Evolutionary conservation across 78 protist species (phyloP).

Genomic region (Dictyostelium purpureum): DNA sequence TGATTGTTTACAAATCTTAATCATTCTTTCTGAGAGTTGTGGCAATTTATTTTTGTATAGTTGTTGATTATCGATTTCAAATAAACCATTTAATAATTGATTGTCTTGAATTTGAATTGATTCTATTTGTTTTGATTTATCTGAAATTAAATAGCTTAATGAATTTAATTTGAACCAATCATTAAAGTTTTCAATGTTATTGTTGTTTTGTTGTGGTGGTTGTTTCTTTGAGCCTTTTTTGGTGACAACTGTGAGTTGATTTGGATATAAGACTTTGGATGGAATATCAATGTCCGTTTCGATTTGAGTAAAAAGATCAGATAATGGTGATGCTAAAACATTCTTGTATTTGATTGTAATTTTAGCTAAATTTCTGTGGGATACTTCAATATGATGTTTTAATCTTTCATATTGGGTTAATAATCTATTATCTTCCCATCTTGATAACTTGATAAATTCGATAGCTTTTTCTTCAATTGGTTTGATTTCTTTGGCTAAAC

Average conservation of each 20-base stretch:
- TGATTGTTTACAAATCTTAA: constrained; percentile 6
- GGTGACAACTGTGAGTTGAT: not conserved
- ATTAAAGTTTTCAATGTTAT: not conserved
- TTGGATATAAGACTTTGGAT: not conserved
- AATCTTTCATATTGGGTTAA: constrained; percentile 76
- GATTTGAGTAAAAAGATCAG: constrained; percentile 27
- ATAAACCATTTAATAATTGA: not conserved
- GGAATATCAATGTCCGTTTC: constrained; percentile 51
- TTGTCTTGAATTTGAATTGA: not conserved
- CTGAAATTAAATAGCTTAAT: not conserved
- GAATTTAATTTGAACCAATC: not conserved
- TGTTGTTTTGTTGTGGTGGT: not conserved
- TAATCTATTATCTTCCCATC: constrained; percentile 81
- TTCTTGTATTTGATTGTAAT: constrained; percentile 57
- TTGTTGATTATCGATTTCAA: constrained; percentile 7
- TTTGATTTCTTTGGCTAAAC: constrained; percentile 10
- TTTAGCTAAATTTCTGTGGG: constrained; percentile 75
- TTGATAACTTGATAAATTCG: constrained; percentile 64
- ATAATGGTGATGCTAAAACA: constrained; percentile 38
- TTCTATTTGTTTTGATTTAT: not conserved
- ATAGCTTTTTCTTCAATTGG: constrained; percentile 75
- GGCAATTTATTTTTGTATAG: constrained; percentile 17
- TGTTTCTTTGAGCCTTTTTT: not conserved
- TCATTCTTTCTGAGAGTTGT: constrained; percentile 6
- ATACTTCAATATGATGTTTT: constrained; percentile 42